These are phyloP conservation scores for Coemansia guatemalensis DNA, from an alignment of 192 early-diverging fungal species.

Conservation along the genomic window DNA sequence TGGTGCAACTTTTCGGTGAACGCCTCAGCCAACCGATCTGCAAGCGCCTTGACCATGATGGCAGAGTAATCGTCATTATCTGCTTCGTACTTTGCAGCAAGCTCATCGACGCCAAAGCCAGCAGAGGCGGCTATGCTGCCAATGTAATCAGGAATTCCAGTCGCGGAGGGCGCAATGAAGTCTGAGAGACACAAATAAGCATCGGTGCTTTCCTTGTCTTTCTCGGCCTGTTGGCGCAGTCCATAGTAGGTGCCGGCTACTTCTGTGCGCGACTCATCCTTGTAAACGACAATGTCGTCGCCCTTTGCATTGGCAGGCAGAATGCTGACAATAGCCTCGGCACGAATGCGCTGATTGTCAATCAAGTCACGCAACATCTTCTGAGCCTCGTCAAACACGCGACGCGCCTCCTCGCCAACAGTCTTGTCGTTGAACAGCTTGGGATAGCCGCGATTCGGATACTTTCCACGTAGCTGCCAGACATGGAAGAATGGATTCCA, in stretches of 20 bases:
- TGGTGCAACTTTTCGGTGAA: slow-evolving; percentile 90
- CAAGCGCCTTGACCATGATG: slow-evolving; percentile 95
- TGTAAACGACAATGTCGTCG: slow-evolving; percentile 89
- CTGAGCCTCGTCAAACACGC: slow-evolving; percentile 84
- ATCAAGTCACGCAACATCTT: slow-evolving; percentile 79
- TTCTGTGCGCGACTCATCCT: slow-evolving; percentile 68
- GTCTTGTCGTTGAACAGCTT: slow-evolving; percentile 97
- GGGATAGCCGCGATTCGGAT: slow-evolving; percentile 95
- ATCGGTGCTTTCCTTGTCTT: slow-evolving; percentile 79
- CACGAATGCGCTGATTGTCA: slow-evolving; percentile 67
- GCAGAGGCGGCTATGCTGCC: slow-evolving; percentile 88
- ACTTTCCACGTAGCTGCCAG: slow-evolving; percentile 94
- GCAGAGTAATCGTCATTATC: slow-evolving; percentile 88
- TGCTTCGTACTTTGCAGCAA: slow-evolving; percentile 73
- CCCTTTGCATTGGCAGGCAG: slow-evolving; percentile 86
- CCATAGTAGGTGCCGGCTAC: slow-evolving; percentile 78
- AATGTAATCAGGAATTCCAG: slow-evolving; percentile 80
- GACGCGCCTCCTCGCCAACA: slow-evolving; percentile 88
- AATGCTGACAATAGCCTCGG: slow-evolving; percentile 80
- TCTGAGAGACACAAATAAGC: slow-evolving; percentile 89
- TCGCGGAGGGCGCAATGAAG: slow-evolving; percentile 82
- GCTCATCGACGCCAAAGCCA: slow-evolving; percentile 89
- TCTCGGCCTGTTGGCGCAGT: slow-evolving; percentile 84
- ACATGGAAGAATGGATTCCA: slow-evolving; percentile 99
- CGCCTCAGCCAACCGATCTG: slow-evolving; percentile 91